phyloP scores from a whole-genome alignment of 805 yeast genomes.

The Alloascoidea africana region DNA sequence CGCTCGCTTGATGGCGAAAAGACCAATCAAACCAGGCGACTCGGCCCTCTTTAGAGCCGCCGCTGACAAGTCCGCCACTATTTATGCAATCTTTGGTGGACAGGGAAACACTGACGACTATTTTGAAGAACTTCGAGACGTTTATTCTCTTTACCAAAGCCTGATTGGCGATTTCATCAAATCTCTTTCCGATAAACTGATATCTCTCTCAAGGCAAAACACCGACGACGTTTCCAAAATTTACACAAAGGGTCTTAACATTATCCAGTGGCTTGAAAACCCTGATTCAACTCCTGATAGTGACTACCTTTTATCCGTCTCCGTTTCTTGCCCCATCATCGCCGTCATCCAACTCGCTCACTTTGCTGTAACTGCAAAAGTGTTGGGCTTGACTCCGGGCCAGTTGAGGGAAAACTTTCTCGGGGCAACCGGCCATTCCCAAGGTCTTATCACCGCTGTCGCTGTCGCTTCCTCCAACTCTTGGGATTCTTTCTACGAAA shows the following conservation, averaged over 20 bases:
- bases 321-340: slow-evolving; percentile 93
- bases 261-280: slow-evolving; percentile 72
- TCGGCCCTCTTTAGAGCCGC: slow-evolving; percentile 54
- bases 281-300: slow-evolving; percentile 81
- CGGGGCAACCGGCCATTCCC: slow-evolving; percentile 84
- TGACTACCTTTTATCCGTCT: slow-evolving; percentile 79
- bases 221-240: slow-evolving; percentile 69
- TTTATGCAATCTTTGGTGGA: slow-evolving; percentile 91
- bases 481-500: slow-evolving; percentile 69
- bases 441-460: slow-evolving; percentile 85
- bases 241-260: slow-evolving; percentile 86
- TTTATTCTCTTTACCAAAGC: slow-evolving; percentile 64
- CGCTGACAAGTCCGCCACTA: slow-evolving; percentile 33
- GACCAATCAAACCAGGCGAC: slow-evolving; percentile 32
- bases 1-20: slow-evolving; percentile 34
- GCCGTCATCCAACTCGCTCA: slow-evolving; percentile 93
- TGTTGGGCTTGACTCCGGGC: slow-evolving; percentile 82
- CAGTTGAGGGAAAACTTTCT: slow-evolving; percentile 40
- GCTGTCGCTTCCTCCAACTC: slow-evolving; percentile 71
- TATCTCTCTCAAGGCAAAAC: slow-evolving; percentile 51
- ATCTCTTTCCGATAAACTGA: slow-evolving; percentile 54
- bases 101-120: slow-evolving; percentile 98
- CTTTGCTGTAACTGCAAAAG: slow-evolving; percentile 74
- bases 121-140: slow-evolving; percentile 87
- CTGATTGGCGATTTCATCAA: slow-evolving; percentile 57